phyloP scores from a whole-genome alignment of 1,284 basidiomycete species.

The Boletus semigastroideus region DNA sequence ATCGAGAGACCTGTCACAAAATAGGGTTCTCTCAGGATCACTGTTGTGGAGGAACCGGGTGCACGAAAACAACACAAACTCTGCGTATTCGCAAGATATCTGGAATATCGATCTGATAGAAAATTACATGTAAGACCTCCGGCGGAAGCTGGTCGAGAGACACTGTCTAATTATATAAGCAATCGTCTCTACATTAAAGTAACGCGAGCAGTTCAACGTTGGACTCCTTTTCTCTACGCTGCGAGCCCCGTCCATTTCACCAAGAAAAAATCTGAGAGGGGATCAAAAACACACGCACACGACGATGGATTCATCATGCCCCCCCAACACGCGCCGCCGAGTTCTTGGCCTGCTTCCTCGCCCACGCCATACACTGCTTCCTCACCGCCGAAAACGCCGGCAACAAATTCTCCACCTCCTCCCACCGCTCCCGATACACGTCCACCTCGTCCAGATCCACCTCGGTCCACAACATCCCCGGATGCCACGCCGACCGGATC shows the following conservation, averaged over 20 bases:
- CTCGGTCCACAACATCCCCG: neutral
- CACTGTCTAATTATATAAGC: too few relatives aligned
- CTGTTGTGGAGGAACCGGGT: neutral
- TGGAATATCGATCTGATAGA: constrained; percentile 9
- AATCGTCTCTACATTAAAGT: too few relatives aligned
- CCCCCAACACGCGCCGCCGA: neutral
- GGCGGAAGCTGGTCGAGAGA: constrained; percentile 2
- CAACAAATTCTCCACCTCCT: constrained; percentile 23
- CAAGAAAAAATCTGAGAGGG: neutral
- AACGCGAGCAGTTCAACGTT: too few relatives aligned
- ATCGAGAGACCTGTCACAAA: constrained; percentile 17
- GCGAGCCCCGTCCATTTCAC: neutral
- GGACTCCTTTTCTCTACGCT: too few relatives aligned
- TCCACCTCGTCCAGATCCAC: constrained; percentile 6
- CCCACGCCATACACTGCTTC: constrained; percentile 16
- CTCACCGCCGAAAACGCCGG: constrained; percentile 23
- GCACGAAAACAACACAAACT: constrained; percentile 7
- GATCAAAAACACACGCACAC: neutral
- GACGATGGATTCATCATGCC: too few relatives aligned
- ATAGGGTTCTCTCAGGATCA: neutral
- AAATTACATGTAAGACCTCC: constrained; percentile 11
- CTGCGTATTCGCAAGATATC: constrained; percentile 21
- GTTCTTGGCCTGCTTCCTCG: neutral
- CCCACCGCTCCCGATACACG: constrained; percentile 18
- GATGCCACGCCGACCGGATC: constrained; percentile 12